These are phyloP conservation scores for Globisporangium nodosum DNA, from an alignment of 352 stramenopile species.

Conservation along the genomic window DNA sequence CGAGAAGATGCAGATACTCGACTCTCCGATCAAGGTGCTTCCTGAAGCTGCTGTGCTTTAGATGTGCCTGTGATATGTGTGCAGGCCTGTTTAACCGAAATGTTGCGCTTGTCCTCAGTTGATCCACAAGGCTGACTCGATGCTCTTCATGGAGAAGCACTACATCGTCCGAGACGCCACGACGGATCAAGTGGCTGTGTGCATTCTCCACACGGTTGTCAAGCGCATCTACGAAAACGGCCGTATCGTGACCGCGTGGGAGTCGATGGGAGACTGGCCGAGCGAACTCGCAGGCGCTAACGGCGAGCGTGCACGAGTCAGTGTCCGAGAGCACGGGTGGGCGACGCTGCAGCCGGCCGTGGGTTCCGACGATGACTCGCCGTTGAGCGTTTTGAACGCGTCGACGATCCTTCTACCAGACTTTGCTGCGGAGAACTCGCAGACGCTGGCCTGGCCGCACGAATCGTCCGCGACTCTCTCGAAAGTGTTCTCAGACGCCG, in stretches of 20 bases:
- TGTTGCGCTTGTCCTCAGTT: no score
- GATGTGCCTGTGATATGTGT: no score
- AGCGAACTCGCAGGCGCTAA: background rate
- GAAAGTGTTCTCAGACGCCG: slow-evolving; percentile 1
- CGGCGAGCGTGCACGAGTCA: background rate
- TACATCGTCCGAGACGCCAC: background rate
- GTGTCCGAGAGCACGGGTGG: slow-evolving; percentile 6
- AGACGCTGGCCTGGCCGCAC: background rate
- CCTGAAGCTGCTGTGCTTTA: no score
- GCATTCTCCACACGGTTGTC: background rate
- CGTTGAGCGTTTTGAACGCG: background rate
- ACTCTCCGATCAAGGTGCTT: background rate
- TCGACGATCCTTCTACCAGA: slow-evolving; percentile 4
- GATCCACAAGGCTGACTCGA: background rate
- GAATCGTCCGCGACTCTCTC: background rate
- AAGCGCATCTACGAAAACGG: background rate
- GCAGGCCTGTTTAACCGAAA: no score
- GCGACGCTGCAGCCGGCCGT: background rate
- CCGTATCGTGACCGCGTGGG: slow-evolving; percentile 4
- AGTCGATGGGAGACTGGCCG: slow-evolving; percentile 9
- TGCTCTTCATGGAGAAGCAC: slow-evolving; percentile 6
- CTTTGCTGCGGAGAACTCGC: background rate
- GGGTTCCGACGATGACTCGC: background rate
- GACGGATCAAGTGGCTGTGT: background rate
- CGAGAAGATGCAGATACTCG: background rate